Conservation (phyloP, 768 basidiomycete genomes). For the Pleurotus cornucopiae region DNA sequence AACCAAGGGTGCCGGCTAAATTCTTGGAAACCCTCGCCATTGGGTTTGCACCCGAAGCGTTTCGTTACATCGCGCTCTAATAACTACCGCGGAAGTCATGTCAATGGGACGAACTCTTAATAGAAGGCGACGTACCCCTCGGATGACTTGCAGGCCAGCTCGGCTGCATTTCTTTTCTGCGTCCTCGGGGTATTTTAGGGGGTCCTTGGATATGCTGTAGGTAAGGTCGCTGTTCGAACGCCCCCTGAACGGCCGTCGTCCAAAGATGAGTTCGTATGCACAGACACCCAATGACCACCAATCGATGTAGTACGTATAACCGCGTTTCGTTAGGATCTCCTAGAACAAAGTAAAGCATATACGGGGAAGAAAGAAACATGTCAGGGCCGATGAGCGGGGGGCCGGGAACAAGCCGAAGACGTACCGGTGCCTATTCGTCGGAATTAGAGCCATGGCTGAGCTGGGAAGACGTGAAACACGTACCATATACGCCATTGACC, state of each 20-base stretch:
- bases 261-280: conserved; percentile 89
- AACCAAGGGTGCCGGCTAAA: conserved; percentile 86
- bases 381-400: background rate
- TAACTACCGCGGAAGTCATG: conserved; percentile 43
- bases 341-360: conserved; percentile 17
- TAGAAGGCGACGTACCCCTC: conserved; percentile 53
- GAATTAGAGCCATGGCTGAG: conserved; percentile 1
- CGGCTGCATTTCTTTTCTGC: conserved; percentile 75
- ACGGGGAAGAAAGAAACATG: conserved; percentile 1
- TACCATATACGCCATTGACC: conserved; percentile 99
- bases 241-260: conserved; percentile 88
- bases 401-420: background rate
- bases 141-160: conserved; percentile 73
- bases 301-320: conserved; percentile 92
- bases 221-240: conserved; percentile 91
- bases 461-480: conserved; percentile 49
- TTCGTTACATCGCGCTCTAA: conserved; percentile 80
- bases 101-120: background rate
- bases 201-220: conserved; percentile 86
- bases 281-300: conserved; percentile 98
- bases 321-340: conserved; percentile 86
- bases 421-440: conserved; percentile 6
- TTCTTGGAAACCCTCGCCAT: conserved; percentile 77
- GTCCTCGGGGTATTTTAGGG: conserved; percentile 87
- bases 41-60: conserved; percentile 78